Base-by-base conservation (phyloP, 441 rosid species). In the Codiaeum variegatum region DNA sequence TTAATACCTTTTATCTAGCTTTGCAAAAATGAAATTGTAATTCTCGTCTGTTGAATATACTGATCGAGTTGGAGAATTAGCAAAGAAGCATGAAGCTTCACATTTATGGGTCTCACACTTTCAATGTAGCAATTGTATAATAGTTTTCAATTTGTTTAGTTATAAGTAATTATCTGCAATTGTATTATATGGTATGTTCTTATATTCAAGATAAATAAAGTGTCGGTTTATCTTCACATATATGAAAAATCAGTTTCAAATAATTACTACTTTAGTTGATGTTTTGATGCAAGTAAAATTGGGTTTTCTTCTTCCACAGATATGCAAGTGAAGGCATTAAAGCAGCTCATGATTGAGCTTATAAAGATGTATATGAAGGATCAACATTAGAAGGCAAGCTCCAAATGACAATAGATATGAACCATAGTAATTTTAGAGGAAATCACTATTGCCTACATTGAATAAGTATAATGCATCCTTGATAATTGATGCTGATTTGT, bases 101-200 rank as follows among this genome's bases (percentile, higher is more conserved):
- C 74, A 88, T 95, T 36, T 97, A 92, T 10, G 98, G 99, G 56
- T 98, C 99, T 84, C 89, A 95, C 69, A 87, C 92, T 77, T 92
- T 92, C 85, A 95, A 91, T 76, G 98, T 98, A 26, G 83, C 99
- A 66, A 72, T 79, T 75, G 97, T 88, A 54, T 28, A 29, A 71
- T 6, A 42, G 11, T 51, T 67, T 65, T 24, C 60, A 19, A 13
- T 29, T 18, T 38, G 58, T 54, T 56, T 0, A 15, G 18, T 52
- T 15, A 36, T 38, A 36, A 11, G 28, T 67, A n/a, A 18, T 12
- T 38, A 34, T 56, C 62, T 36, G 24, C 34, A 69, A 42, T 32
- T 31, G 21, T 31, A 13, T 40, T 40, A 13, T 40, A 9, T 66
- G 28, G 23, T 19, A 8, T 66, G 36, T 1, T 23, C 28, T 38